Base-by-base conservation (phyloP, 805 yeast genomes). In the Brettanomyces nanus region DNA sequence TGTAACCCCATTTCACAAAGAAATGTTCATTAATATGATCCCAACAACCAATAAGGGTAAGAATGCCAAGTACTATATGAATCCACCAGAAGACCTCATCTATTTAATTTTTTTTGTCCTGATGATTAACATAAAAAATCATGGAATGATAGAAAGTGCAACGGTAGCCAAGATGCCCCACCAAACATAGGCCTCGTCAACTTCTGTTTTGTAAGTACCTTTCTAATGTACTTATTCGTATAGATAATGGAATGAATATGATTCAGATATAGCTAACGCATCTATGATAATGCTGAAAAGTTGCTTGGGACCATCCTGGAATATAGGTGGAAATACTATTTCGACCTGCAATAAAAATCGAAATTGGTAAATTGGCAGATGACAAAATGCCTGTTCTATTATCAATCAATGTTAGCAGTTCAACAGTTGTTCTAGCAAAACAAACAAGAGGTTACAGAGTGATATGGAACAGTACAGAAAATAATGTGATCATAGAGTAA, bases 31-130 rank as follows among this genome's bases (percentile, higher is more conserved):
- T 31, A 41, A 39, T 55, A 55, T 83, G 90, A 28, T 62, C 57
- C 68, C 72, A 78, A 37, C 69, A 65, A n/a, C 71, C 71, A 13
- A 64, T 62, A 31, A 76, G 57, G 53, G 76, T 74, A 9, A 69
- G 31, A 2, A 65, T 55, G 5, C 75, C 84, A 31, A 79, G 52
- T 2, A 68, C 44, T 36, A 78, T 69, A 49, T 81, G 90, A 14
- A 65, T 33, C 6, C 66, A 44, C 22, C 76, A 52, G 58, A 81
- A 77, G 6, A 63, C 33, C 47, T 82, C 89, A 55, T 82, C 82
- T 36, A 59, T 55, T 37, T 50, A 45, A 33, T 65, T 65, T n/a
- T n/a, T n/a, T n/a, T n/a, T n/a, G n/a, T n/a, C 53, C 89, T 68
- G 43, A 80, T 52, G 14, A 59, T 45, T 35, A 67, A 66, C 38